Evolutionary conservation across 2,329 filamentous ascomycete species (phyloP).

Genomic region (Penicillium psychrosexuale): DNA sequence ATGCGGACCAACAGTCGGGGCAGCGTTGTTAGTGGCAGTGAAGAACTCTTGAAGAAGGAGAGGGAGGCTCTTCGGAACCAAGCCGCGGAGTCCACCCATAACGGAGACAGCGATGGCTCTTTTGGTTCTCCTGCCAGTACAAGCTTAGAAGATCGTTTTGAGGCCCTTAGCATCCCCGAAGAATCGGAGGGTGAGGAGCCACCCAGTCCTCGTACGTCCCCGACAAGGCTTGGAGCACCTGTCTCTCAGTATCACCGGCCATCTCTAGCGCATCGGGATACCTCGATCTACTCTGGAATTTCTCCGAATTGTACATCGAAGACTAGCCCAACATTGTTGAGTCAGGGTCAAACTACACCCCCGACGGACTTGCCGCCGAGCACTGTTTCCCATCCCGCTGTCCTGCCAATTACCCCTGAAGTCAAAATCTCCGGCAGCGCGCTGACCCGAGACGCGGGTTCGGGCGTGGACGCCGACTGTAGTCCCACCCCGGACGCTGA

Average conservation of each 20-base stretch:
- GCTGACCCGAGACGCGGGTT: slow-evolving; percentile 8
- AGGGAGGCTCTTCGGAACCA: slow-evolving; percentile 32
- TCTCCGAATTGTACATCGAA: slow-evolving; percentile 1
- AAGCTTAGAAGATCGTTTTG: slow-evolving; percentile 32
- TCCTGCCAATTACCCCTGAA: slow-evolving; percentile 23
- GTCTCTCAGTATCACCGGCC: slow-evolving; percentile 9
- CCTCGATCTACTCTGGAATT: slow-evolving; percentile 21
- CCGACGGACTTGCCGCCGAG: slow-evolving; percentile 21
- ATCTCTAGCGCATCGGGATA: slow-evolving; percentile 17
- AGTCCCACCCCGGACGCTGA: slow-evolving; percentile 30
- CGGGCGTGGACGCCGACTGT: slow-evolving; percentile 18
- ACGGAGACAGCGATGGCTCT: slow-evolving; percentile 23
- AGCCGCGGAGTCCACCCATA: slow-evolving; percentile 21
- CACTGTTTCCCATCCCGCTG: slow-evolving; percentile 14
- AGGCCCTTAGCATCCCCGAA: slow-evolving; percentile 35
- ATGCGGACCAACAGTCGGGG: slow-evolving; percentile 95
- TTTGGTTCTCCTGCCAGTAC: slow-evolving; percentile 23
- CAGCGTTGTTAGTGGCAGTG: slow-evolving; percentile 58
- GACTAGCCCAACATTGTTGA: slow-evolving; percentile 11
- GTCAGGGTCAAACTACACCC: slow-evolving; percentile 32
- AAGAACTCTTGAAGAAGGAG: slow-evolving; percentile 38
- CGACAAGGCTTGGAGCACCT: slow-evolving; percentile 3
- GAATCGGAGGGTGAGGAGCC: slow-evolving; percentile 34
- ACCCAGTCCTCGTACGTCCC: slow-evolving; percentile 24
- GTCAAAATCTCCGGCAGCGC: slow-evolving; percentile 10